Evolutionary conservation across 345 rosid genomes (phyloP).

Genomic region (Rhizophora mangle): DNA sequence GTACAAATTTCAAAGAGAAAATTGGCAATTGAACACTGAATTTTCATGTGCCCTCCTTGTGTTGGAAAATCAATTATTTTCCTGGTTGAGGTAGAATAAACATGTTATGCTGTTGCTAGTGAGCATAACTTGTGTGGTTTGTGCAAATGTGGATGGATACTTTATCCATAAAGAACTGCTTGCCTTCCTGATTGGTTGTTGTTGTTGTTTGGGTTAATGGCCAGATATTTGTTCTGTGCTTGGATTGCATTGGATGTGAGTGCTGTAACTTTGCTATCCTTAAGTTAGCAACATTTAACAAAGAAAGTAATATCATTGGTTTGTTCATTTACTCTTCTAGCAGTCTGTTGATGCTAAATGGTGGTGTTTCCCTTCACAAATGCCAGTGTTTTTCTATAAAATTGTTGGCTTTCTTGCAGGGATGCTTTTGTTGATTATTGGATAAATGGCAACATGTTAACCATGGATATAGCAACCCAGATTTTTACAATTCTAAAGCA

Average conservation of each 20-base stretch:
- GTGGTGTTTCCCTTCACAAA: neutral
- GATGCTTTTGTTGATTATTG: conserved; percentile 82
- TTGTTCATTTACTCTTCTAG: neutral
- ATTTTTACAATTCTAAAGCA: conserved; percentile 70
- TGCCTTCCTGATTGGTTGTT: too few relatives aligned
- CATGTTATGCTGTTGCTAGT: neutral
- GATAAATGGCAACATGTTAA: conserved; percentile 72
- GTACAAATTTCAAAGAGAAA: neutral
- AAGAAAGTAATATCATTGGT: neutral
- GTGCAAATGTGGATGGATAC: neutral
- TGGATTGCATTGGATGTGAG: too few relatives aligned
- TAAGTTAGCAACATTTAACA: neutral
- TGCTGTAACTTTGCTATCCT: too few relatives aligned
- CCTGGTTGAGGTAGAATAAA: neutral
- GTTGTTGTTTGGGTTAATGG: too few relatives aligned
- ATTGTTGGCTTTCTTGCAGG: conserved; percentile 37
- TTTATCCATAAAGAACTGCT: too few relatives aligned
- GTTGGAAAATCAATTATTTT: neutral
- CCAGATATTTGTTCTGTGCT: too few relatives aligned
- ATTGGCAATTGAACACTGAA: neutral
- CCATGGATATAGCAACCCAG: conserved; percentile 73
- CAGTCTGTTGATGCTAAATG: neutral
- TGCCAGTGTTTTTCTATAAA: neutral
- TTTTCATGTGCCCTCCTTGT: neutral
- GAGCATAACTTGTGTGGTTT: neutral